Evolutionary conservation across 2,329 filamentous ascomycete genomes (phyloP).

Genomic region (Colletotrichum sp.): DNA sequence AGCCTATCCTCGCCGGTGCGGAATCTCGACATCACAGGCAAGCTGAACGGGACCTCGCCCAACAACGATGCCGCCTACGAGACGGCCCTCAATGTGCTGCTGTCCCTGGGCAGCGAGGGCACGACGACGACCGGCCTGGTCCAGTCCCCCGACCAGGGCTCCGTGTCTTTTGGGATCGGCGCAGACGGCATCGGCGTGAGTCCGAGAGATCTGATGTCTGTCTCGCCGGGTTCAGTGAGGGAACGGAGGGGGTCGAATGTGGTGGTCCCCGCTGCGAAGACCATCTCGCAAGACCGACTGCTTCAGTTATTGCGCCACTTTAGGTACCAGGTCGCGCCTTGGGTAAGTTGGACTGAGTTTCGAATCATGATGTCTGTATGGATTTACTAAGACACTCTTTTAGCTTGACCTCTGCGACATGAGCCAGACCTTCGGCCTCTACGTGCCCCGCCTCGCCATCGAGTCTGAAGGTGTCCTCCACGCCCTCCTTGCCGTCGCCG

Average conservation of each 20-base stretch:
- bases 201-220: not conserved
- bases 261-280: not conserved
- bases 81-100: constrained; percentile 36
- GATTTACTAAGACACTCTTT: not conserved
- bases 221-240: not conserved
- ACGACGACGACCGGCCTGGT: not conserved
- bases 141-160: not conserved
- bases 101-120: constrained; percentile 35
- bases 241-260: not conserved
- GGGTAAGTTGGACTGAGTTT: constrained; percentile 35
- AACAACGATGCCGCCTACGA: constrained; percentile 28
- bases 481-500: constrained; percentile 27
- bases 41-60: not conserved
- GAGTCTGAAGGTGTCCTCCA: constrained; percentile 28
- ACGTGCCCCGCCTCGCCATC: constrained; percentile 34
- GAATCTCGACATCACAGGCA: not conserved
- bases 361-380: not conserved
- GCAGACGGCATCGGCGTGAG: not conserved
- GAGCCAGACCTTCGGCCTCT: constrained; percentile 44
- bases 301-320: constrained; percentile 45
- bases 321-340: constrained; percentile 48
- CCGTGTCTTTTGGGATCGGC: not conserved
- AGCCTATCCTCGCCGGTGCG: not conserved
- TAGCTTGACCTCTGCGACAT: constrained; percentile 49
- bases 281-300: constrained; percentile 13